phyloP scores from a whole-genome alignment of 2,329 filamentous ascomycete genomes.

The Fusarium avenaceum region DNA sequence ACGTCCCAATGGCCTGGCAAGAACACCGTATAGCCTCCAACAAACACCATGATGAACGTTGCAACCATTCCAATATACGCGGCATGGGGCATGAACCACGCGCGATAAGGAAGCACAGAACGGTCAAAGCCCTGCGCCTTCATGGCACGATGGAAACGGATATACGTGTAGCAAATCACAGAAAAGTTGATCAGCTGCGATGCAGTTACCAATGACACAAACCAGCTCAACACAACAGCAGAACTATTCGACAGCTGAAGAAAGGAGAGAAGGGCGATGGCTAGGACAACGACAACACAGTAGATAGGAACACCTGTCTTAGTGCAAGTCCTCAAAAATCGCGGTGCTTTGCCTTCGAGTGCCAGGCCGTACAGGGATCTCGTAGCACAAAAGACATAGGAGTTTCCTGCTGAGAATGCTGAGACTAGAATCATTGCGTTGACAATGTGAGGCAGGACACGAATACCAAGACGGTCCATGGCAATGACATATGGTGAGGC shows the following conservation, averaged over 20 bases:
- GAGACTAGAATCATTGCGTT: conserved; percentile 79
- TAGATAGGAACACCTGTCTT: conserved; percentile 79
- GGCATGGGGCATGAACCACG: conserved; percentile 77
- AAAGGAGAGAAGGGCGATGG: conserved; percentile 79
- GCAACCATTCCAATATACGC: conserved; percentile 75
- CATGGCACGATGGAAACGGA: conserved; percentile 79
- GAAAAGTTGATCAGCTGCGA: conserved; percentile 81
- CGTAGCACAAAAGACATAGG: conserved; percentile 73
- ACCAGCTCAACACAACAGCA: conserved; percentile 78
- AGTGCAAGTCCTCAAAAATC: conserved; percentile 71
- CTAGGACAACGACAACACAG: conserved; percentile 75
- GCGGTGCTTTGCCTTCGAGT: conserved; percentile 75
- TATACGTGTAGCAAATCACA: conserved; percentile 77
- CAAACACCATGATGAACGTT: conserved; percentile 78
- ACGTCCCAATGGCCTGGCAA: conserved; percentile 76
- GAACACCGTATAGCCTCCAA: conserved; percentile 83
- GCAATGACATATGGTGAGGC: conserved; percentile 76
- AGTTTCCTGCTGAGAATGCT: conserved; percentile 76
- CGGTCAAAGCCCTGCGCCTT: conserved; percentile 77
- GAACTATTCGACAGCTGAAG: conserved; percentile 76
- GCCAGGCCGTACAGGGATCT: conserved; percentile 77
- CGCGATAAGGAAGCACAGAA: conserved; percentile 77
- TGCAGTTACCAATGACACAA: conserved; percentile 77
- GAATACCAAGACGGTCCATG: conserved; percentile 75
- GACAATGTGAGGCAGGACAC: conserved; percentile 76